Conservation (phyloP, 1,284 basidiomycete genomes). For the Ceratobasidium sp. region DNA sequence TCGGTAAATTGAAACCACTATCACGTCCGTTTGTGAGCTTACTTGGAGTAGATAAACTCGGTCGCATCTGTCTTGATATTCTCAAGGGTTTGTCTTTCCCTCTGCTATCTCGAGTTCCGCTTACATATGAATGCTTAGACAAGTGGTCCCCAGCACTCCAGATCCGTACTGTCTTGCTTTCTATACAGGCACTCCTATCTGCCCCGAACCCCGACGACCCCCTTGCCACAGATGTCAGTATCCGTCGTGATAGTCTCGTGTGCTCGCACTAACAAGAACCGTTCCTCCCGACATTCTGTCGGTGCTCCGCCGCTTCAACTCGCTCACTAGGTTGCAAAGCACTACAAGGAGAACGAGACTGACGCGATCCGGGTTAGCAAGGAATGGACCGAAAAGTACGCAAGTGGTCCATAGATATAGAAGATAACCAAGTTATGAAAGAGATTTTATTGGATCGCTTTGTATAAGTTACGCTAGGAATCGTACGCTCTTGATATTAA, state of each 20-base stretch:
- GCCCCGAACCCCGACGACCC: slow-evolving; percentile 99
- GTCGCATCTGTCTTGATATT: slow-evolving; percentile 97
- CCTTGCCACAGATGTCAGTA: slow-evolving; percentile 78
- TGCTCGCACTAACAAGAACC: neutral
- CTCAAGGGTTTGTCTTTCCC: slow-evolving; percentile 76
- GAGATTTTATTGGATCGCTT: neutral
- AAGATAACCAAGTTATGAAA: neutral
- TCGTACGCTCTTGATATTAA: neutral
- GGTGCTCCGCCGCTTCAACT: neutral
- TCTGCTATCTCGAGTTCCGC: slow-evolving; percentile 1
- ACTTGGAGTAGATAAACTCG: slow-evolving; percentile 81
- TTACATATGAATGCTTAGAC: slow-evolving; percentile 59
- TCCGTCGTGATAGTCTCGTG: slow-evolving; percentile 48
- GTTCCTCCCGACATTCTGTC: neutral
- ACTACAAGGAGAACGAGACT: slow-evolving; percentile 97
- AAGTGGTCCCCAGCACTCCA: slow-evolving; percentile 99
- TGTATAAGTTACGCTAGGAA: slow-evolving; percentile 6
- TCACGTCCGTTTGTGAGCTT: slow-evolving; percentile 18
- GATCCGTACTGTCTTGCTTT: slow-evolving; percentile 96
- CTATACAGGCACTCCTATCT: slow-evolving; percentile 92
- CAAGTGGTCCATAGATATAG: slow-evolving; percentile 49
- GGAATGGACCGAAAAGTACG: slow-evolving; percentile 92
- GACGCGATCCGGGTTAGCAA: slow-evolving; percentile 87
- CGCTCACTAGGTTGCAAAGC: slow-evolving; percentile 75
- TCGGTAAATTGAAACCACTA: slow-evolving; percentile 64